A percentile compares a stretch with the other conserved stretches of the same genome.
These are phyloP conservation scores for Neopestalotiopsis sp. DNA, from an alignment of 2,329 filamentous ascomycete genomes.

Conservation along the genomic window DNA sequence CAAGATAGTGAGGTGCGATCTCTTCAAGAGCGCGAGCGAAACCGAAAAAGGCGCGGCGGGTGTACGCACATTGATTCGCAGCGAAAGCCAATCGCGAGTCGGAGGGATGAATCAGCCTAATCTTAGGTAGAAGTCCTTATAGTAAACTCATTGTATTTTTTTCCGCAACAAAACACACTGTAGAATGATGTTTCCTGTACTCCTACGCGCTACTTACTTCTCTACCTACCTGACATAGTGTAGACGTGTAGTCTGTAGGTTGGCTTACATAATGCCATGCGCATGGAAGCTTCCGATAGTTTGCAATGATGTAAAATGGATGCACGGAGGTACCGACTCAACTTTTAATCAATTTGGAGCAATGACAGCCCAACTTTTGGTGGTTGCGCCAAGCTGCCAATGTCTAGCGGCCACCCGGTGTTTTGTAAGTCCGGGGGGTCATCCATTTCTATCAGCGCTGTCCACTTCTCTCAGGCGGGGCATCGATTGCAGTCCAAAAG, in stretches of 20 bases:
- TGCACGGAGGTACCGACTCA: neutral
- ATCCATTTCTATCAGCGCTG: slow-evolving; percentile 2
- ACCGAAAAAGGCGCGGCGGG: neutral
- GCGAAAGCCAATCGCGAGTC: neutral
- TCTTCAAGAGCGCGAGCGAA: neutral
- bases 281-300: neutral
- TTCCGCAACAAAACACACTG: neutral
- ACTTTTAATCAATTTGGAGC: neutral
- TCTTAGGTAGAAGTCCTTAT: neutral
- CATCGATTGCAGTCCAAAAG: neutral
- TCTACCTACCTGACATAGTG: neutral
- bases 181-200: neutral
- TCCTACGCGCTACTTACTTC: neutral
- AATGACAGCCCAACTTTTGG: neutral
- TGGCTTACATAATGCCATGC: neutral
- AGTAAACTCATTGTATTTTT: neutral
- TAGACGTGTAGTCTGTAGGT: neutral
- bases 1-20: neutral
- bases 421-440: slow-evolving; percentile 8
- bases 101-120: neutral
- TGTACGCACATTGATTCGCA: neutral
- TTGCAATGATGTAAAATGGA: neutral
- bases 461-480: neutral
- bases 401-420: neutral
- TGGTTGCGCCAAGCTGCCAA: neutral